Evolutionary conservation across 176 grass and related monocot genomes (phyloP).

Genomic region (Triticum urartu): DNA sequence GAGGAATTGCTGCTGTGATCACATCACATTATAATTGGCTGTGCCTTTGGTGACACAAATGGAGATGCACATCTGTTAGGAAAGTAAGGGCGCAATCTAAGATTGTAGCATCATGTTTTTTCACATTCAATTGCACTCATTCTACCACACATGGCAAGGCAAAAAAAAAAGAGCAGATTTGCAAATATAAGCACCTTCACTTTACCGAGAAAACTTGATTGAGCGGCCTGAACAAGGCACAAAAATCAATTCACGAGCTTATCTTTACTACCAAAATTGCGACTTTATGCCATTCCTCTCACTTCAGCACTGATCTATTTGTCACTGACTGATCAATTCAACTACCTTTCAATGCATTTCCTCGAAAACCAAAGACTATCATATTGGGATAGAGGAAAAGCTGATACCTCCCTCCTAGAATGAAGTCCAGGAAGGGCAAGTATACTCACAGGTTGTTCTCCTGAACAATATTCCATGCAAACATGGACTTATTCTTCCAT

Average conservation of each 20-base stretch:
- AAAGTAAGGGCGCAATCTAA: not conserved
- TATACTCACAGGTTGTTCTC: not conserved
- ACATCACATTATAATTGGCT: too few relatives aligned
- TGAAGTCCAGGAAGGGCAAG: not conserved
- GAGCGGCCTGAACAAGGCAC: not conserved
- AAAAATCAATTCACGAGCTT: not conserved
- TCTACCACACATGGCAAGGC: not conserved
- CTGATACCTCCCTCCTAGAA: not conserved
- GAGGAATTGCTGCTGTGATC: too few relatives aligned
- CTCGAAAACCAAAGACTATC: conserved; percentile 4
- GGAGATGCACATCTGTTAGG: not conserved
- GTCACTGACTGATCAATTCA: not conserved
- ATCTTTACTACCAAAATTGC: not conserved
- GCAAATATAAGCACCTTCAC: not conserved
- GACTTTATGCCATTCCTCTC: not conserved
- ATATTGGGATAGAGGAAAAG: not conserved
- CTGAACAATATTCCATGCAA: not conserved
- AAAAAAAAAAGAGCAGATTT: not conserved
- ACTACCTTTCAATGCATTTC: not conserved
- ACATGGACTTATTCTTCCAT: conserved; percentile 30
- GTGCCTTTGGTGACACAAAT: not conserved
- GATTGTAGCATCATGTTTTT: not conserved
- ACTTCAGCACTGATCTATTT: not conserved
- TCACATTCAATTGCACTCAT: not conserved
- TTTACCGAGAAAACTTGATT: not conserved